Evolutionary conservation across 148 eudicot genomes (phyloP).

Genomic region (Silene latifolia): DNA sequence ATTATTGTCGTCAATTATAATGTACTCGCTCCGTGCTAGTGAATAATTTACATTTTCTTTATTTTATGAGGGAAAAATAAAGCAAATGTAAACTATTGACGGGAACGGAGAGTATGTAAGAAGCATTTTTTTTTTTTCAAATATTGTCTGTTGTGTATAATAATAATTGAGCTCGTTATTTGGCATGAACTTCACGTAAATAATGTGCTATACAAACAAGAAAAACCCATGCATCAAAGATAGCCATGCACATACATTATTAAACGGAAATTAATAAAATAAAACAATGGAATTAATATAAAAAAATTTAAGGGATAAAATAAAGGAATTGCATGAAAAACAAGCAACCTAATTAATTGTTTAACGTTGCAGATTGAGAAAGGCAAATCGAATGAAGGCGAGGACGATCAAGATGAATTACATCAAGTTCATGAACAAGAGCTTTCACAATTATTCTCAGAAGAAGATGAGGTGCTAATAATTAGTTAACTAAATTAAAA

Average conservation of each 20-base stretch:
- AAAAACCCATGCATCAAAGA: constrained; percentile 9
- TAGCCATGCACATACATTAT: too few species aligned
- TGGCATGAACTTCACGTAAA: constrained; percentile 21
- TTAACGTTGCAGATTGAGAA: constrained; percentile 38
- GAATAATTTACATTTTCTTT: too few species aligned
- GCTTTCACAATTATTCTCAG: constrained; percentile 56
- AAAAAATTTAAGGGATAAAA: too few species aligned
- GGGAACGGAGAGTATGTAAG: too few species aligned
- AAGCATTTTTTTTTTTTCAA: too few species aligned
- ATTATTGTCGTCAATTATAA: neutral
- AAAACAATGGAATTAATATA: too few species aligned
- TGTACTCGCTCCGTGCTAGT: too few species aligned
- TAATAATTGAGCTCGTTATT: constrained; percentile 15
- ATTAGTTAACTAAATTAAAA: too few species aligned
- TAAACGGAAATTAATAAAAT: too few species aligned
- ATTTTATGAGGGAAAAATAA: too few species aligned
- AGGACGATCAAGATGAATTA: constrained; percentile 36
- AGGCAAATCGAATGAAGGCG: constrained; percentile 27
- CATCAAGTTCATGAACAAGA: constrained; percentile 36
- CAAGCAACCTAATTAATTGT: neutral
- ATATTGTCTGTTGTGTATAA: constrained; percentile 20
- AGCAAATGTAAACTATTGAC: too few species aligned
- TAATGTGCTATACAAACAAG: constrained; percentile 16
- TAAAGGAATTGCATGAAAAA: neutral
- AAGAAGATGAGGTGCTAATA: constrained; percentile 80